Percentiles rank a stretch among this genome's conserved stretches.
Conservation (phyloP, 345 rosid species). For the Syzygium jambos region DNA sequence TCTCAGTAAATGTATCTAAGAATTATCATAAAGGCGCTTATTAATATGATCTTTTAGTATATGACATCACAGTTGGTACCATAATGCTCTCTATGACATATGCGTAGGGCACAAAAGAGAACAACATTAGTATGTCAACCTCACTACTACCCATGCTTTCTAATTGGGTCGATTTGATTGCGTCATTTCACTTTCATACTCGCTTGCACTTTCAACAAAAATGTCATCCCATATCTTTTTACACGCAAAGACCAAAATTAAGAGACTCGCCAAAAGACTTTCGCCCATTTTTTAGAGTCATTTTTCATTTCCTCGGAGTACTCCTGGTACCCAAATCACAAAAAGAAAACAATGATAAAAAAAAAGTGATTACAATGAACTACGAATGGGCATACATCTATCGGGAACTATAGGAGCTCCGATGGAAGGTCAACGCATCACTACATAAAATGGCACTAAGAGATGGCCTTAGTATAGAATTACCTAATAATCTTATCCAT, state of each 20-base stretch:
- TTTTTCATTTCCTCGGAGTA: background rate
- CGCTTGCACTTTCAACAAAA: background rate
- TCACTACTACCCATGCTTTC: too few species aligned
- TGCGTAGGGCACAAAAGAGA: too few species aligned
- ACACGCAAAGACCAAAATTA: background rate
- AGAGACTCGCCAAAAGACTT: background rate
- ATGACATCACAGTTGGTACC: too few species aligned
- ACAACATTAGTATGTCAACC: too few species aligned
- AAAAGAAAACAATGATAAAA: background rate
- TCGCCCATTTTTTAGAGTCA: background rate
- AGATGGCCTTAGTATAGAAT: background rate
- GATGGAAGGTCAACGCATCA: background rate
- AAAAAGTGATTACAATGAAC: background rate
- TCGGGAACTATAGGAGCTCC: background rate
- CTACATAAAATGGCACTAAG: background rate
- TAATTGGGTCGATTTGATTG: too few species aligned
- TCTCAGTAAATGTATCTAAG: too few species aligned
- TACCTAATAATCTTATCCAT: background rate
- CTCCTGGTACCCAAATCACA: background rate
- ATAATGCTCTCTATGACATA: too few species aligned
- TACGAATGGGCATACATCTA: background rate
- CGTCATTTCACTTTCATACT: too few species aligned
- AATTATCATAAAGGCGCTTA: too few species aligned
- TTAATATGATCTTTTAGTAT: too few species aligned
- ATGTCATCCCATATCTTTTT: background rate